Base-by-base conservation (phyloP, 768 basidiomycete species). In the Xerocomellus amylosporus region DNA sequence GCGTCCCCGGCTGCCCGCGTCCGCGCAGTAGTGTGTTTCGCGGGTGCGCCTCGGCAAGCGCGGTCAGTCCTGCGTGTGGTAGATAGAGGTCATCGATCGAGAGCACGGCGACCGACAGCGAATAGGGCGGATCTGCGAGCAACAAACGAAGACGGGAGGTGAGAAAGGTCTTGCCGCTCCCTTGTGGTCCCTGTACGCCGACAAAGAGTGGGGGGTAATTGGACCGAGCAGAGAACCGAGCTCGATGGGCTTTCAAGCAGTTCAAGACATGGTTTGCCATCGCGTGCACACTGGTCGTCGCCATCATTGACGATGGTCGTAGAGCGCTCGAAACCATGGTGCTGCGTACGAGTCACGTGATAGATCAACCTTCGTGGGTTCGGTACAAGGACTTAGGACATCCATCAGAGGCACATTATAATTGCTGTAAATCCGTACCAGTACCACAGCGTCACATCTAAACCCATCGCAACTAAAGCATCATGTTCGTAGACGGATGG, bases 1-100 rank as follows among this genome's bases (percentile, higher is more conserved):
- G 94, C 8, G 94, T 98, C 1, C 95, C 94, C 0, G 94, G 94
- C 60, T 87, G 91, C 1, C 94, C 94, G n/a, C 94, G 83, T 10
- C 95, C 94, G 7, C 78, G 75, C 66, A 93, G 78, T 2, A 98
- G 75, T 22, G 66, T 61, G 64, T 96, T 95, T 4, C 71, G 62
- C 1, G 86, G 81, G 51, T 72, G 37, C 2, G 51, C 42, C 41
- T 59, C 50, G 8, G 90, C 84, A 19, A 96, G 77, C 0, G 71
- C 68, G 4, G 73, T 68, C 36, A 95, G 79, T 0, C 67, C 79
- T 2, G 75, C 73, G 61, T 93, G 87, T 1, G 90, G 80, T 36
- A 92, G 81, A 73, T 97, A 97, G 7, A 98, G 77, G 64, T 98
- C 88, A 67, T 93, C 92, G 47, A 91, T 82, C 31, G 89, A 91